These are phyloP conservation scores for Fusarium sp. DNA, from an alignment of 2,329 filamentous ascomycete genomes.

Conservation along the genomic window DNA sequence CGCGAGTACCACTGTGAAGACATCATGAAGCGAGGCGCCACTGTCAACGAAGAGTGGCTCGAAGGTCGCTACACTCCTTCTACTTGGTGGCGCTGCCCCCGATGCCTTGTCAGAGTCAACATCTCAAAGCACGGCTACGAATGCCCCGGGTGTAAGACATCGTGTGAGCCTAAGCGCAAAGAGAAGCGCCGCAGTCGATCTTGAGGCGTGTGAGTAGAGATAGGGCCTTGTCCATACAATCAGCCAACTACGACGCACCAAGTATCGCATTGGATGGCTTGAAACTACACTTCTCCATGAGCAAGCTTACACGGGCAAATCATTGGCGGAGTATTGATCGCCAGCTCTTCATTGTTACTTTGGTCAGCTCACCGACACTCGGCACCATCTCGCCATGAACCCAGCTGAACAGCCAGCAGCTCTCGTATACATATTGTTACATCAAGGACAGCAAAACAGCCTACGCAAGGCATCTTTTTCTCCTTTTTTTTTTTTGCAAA, in stretches of 20 bases:
- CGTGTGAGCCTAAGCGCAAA: slow-evolving; percentile 57
- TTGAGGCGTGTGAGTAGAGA: slow-evolving; percentile 15
- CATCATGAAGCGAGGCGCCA: slow-evolving; percentile 57
- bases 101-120: slow-evolving; percentile 59
- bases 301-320: neutral
- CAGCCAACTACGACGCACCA: slow-evolving; percentile 20
- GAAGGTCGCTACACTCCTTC: slow-evolving; percentile 50
- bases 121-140: slow-evolving; percentile 53
- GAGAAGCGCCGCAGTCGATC: slow-evolving; percentile 45
- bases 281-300: slow-evolving; percentile 9
- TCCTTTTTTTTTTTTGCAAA: neutral
- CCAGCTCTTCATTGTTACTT: neutral
- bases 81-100: slow-evolving; percentile 64
- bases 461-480: slow-evolving; percentile 18
- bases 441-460: neutral
- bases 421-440: slow-evolving; percentile 17
- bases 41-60: slow-evolving; percentile 51
- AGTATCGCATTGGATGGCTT: slow-evolving; percentile 10
- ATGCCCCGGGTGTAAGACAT: slow-evolving; percentile 58
- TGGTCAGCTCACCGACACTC: slow-evolving; percentile 9
- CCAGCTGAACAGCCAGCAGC: slow-evolving; percentile 16
- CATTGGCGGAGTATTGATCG: neutral
- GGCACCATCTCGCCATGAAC: neutral
- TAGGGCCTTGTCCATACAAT: slow-evolving; percentile 14
- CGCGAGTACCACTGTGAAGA: slow-evolving; percentile 66